Base-by-base conservation (phyloP, 106 monocot species). In the Dioscorea alata region DNA sequence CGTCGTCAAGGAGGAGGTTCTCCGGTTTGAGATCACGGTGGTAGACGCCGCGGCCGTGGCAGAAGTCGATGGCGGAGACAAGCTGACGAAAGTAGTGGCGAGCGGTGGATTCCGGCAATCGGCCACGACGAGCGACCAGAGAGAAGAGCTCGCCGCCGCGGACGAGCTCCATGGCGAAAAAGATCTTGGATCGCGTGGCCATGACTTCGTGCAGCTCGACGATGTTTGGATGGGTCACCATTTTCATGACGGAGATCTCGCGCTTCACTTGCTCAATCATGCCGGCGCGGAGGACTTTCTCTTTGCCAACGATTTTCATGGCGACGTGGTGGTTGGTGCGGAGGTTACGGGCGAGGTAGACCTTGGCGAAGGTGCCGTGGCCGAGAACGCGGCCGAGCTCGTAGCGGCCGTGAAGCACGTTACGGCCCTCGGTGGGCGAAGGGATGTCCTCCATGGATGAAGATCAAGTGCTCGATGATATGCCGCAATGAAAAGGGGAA, bases 21-120 rank as follows among this genome's bases (percentile, higher is more conserved):
- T 89, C 89, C 18, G 75, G 82, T 65, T 89, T 89, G 24, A 89
- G 82, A 50, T 89, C 89, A 1, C 89, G 76, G 74, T 89, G 89
- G 63, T 77, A 89, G 31, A 89, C 89, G 23, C 89, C 88, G 54
- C 84, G 85, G 33, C 75, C 67, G 53, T 89, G 89, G 69, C 89
- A 89, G 72, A 82, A 89, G 49, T 78, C 85, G 16, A 89, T 56
- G 20, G 89, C 89, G 51, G 82, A 89, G 71, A 89, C 71, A 32
- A 89, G 82, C 74, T 89, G 89, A 10, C 80, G 69, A 79, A 89
- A 89, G 75, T 82, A 89, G 33, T 49, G 58, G 14, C 71, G 69
- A 6, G 89, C 89, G 58, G 68, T 33, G 68, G 70, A 66, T 72
- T 89, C 89, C 53, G 54, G 67, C 49, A 89, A 62, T 34, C 75